Evolutionary conservation across 2,329 filamentous ascomycete genomes (phyloP).

Genomic region (Fusarium neocosmosporiellum): DNA sequence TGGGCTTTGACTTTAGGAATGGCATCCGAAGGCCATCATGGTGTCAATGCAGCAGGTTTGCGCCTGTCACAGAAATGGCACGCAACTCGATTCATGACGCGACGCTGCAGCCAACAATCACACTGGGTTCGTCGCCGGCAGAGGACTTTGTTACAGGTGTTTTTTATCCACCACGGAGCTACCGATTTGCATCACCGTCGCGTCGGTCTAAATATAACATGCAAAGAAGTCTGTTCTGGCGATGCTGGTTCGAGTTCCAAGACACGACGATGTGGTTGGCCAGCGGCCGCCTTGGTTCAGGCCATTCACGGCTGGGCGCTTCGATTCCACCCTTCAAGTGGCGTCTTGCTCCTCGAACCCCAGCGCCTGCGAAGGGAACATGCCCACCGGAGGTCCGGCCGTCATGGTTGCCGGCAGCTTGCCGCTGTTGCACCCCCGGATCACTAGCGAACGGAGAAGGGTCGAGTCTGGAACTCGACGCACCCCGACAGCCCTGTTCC

Average conservation of each 20-base stretch:
- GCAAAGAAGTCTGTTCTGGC: conserved; percentile 3
- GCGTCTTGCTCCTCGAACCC: conserved; percentile 19
- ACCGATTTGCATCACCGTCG: conserved; percentile 17
- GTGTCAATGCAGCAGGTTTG: conserved; percentile 3
- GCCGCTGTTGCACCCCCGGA: conserved; percentile 11
- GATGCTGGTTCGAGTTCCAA: conserved; percentile 10
- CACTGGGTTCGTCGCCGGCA: neutral
- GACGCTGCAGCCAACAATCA: conserved; percentile 1
- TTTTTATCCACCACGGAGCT: conserved; percentile 3
- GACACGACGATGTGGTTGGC: conserved; percentile 15
- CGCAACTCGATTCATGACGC: conserved; percentile 1
- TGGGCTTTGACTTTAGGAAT: conserved; percentile 17
- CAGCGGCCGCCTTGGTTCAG: conserved; percentile 9
- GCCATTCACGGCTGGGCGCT: conserved; percentile 14
- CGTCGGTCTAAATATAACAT: conserved; percentile 16
- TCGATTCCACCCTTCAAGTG: conserved; percentile 4
- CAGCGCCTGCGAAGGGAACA: conserved; percentile 18
- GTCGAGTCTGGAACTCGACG: conserved; percentile 5
- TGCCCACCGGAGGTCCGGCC: conserved; percentile 9
- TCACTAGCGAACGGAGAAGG: neutral
- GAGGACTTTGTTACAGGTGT: conserved; percentile 1
- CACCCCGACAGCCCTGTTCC: neutral
- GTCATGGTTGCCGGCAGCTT: neutral
- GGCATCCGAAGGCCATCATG: conserved; percentile 18
- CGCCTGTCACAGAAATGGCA: conserved; percentile 5